Evolutionary conservation across 2,329 filamentous ascomycete genomes (phyloP), one percentile per base, ranked within the genome.

Genomic region (Aspergillus ochraceoroseus): DNA sequence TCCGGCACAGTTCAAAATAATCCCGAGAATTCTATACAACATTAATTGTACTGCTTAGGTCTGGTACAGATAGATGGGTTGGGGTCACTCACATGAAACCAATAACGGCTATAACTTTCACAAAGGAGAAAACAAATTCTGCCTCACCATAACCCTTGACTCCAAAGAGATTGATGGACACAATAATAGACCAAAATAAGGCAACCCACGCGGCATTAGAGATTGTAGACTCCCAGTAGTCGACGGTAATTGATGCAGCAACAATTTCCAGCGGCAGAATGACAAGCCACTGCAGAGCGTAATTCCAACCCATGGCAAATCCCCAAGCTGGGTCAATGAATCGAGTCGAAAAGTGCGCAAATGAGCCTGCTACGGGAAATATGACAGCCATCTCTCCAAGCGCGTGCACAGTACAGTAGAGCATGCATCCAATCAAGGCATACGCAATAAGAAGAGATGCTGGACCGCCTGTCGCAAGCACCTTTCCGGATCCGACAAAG

Each of bases 231-330:
- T 80, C 78, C 88, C 88, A 95, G 59, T 85, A 94, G 20, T 81
- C 75, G 38, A 94, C 81, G 0, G 87, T 94, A 14, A 94, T 79
- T 2, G 87, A 84, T 2, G 87, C 88, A 2, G 87, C 85, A 47
- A 94, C 87, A 41, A 95, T 83, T 63, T 95, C 88, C 25, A 94
- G 72, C 0, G 88, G 88, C 20, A 95, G 66, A 0, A 89, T 80
- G 23, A 87, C 76, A 2, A 94, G 74, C 89, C 89, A 95, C 66
- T 94, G 85, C 52, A 95, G 63, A 3, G 85, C 86, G 62, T 95
- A 94, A 57, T 94, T 94, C 87, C 87, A 94, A 11, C 87, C 88
- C 85, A 95, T 94, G 32, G 87, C 86, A 59, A 94, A 94, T 0
- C 88, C 88, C 87, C 87, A 95, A 0, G 89, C 89, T 1, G 89